Evolutionary conservation across 306 rosid genomes (phyloP).

Genomic region (Lathyrus tuberosus): DNA sequence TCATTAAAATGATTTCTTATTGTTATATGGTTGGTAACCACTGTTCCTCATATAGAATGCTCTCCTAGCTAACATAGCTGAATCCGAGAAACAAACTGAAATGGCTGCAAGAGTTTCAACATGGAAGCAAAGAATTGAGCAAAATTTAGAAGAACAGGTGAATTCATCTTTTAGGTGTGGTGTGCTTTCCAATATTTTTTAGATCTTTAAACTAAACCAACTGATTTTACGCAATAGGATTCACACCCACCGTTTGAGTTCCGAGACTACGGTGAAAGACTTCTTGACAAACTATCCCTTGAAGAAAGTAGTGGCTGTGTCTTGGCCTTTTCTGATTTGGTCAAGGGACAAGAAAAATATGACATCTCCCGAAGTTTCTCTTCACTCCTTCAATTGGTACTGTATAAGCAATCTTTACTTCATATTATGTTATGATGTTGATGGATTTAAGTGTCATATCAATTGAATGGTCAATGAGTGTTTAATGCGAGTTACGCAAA

Average conservation of each 20-base stretch:
- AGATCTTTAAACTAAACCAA: slow-evolving; percentile 37
- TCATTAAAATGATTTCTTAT: background rate
- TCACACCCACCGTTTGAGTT: slow-evolving; percentile 81
- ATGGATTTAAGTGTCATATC: slow-evolving; percentile 8
- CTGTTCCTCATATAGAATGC: slow-evolving; percentile 56
- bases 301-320: slow-evolving; percentile 51
- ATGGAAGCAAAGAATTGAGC: slow-evolving; percentile 92
- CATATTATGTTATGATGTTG: slow-evolving; percentile 31
- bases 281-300: slow-evolving; percentile 64
- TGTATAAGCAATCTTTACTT: slow-evolving; percentile 29
- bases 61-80: slow-evolving; percentile 87
- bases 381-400: slow-evolving; percentile 92
- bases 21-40: slow-evolving; percentile 18
- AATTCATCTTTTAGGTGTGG: slow-evolving; percentile 34
- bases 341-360: slow-evolving; percentile 68
- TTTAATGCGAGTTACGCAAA: slow-evolving; percentile 1
- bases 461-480: background rate
- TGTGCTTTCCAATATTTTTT: background rate
- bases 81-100: slow-evolving; percentile 88
- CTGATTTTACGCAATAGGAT: slow-evolving; percentile 55
- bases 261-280: slow-evolving; percentile 70
- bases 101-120: slow-evolving; percentile 82
- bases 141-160: slow-evolving; percentile 89
- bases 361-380: slow-evolving; percentile 88
- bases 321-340: slow-evolving; percentile 69